Conservation (phyloP, 176 grass and related monocot species). For the Triticum aestivum region DNA sequence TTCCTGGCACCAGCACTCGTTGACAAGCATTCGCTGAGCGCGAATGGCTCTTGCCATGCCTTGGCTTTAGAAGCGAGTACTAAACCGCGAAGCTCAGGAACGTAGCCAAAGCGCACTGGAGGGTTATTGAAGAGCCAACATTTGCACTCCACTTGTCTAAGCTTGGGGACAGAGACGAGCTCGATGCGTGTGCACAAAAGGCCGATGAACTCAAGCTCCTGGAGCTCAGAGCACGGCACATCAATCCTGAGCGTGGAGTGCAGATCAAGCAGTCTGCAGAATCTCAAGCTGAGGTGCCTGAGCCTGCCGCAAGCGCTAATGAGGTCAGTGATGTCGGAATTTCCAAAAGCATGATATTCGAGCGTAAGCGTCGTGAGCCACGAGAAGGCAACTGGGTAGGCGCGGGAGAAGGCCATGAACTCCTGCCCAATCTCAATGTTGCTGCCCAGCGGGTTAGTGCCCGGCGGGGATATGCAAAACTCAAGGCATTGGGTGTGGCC, state of each 20-base stretch:
- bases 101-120: not conserved
- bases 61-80: not conserved
- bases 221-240: not conserved
- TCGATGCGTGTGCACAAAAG: not conserved
- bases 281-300: not conserved
- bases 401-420: not conserved
- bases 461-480: not conserved
- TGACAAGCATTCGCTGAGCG: not conserved
- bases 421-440: not conserved
- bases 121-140: not conserved
- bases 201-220: not conserved
- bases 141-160: not conserved
- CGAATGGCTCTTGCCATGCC: not conserved
- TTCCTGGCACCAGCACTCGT: not conserved
- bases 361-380: not conserved
- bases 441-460: not conserved
- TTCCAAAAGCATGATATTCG: not conserved
- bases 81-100: not conserved
- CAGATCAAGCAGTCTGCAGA: not conserved
- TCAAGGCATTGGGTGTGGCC: not conserved
- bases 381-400: not conserved
- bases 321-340: not conserved
- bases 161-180: not conserved
- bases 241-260: not conserved
- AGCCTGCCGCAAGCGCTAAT: not conserved